Conservation (phyloP, 2,329 filamentous ascomycete species). For the Sarocladium brachiariae region DNA sequence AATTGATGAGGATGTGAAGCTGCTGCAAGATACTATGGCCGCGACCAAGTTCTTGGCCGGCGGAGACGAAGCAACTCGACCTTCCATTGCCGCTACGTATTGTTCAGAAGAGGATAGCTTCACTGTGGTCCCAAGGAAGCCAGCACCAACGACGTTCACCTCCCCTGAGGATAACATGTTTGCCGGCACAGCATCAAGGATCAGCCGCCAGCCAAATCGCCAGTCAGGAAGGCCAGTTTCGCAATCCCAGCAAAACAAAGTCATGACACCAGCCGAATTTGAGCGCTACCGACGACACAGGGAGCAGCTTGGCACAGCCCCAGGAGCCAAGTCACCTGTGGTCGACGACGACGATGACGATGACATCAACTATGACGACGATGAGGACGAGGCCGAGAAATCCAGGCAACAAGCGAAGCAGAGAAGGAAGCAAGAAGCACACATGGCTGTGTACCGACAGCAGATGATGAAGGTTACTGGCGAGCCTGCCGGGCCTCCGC, state of each 20-base stretch:
- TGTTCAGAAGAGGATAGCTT: slow-evolving; percentile 6
- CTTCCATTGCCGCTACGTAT: neutral
- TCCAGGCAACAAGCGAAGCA: slow-evolving; percentile 67
- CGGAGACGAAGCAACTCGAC: slow-evolving; percentile 12
- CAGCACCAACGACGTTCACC: slow-evolving; percentile 11
- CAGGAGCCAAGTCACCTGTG: slow-evolving; percentile 16
- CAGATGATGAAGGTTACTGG: slow-evolving; percentile 97
- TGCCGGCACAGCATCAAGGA: slow-evolving; percentile 26
- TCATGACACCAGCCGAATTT: slow-evolving; percentile 87
- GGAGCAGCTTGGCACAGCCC: slow-evolving; percentile 44
- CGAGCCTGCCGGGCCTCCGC: slow-evolving; percentile 35
- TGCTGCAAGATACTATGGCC: slow-evolving; percentile 45
- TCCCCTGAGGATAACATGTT: slow-evolving; percentile 45
- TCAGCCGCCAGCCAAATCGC: slow-evolving; percentile 19
- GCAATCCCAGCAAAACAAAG: slow-evolving; percentile 53
- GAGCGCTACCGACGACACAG: slow-evolving; percentile 74
- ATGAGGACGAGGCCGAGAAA: slow-evolving; percentile 75
- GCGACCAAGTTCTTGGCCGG: slow-evolving; percentile 39
- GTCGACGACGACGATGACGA: slow-evolving; percentile 49
- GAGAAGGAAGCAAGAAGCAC: slow-evolving; percentile 80
- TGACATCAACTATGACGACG: slow-evolving; percentile 61
- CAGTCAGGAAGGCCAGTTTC: slow-evolving; percentile 27
- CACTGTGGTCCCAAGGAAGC: slow-evolving; percentile 9
- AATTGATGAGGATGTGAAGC: slow-evolving; percentile 38
- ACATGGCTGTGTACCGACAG: slow-evolving; percentile 82